Conservation (phyloP, 2,329 filamentous ascomycete species). For the Leptosphaerulina australis region DNA sequence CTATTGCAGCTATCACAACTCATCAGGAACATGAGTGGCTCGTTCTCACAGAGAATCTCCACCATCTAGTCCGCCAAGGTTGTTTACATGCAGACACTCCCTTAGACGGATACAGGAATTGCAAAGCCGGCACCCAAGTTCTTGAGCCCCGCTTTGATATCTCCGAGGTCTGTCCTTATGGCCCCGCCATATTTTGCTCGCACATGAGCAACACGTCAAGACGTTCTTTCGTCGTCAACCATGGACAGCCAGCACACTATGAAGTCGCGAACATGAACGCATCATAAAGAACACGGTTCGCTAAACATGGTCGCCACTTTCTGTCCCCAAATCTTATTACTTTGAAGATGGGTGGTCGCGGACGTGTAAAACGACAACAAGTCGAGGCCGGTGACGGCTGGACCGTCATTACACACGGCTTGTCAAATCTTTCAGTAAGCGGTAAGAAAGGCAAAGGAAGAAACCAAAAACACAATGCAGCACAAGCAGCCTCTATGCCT, state of each 20-base stretch:
- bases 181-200: conserved; percentile 3
- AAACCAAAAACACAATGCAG: background rate
- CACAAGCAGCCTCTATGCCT: conserved; percentile 21
- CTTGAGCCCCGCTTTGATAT: background rate
- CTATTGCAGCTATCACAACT: background rate
- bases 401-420: conserved; percentile 45
- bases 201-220: background rate
- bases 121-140: background rate
- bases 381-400: conserved; percentile 44
- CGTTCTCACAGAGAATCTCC: background rate
- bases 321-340: background rate
- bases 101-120: background rate
- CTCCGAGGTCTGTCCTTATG: conserved; percentile 3
- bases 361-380: conserved; percentile 40
- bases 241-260: background rate
- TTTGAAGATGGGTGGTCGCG: conserved; percentile 15
- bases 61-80: background rate
- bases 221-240: background rate
- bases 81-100: background rate
- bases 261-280: background rate
- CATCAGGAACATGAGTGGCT: conserved; percentile 3
- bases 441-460: conserved; percentile 4
- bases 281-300: conserved; percentile 4
- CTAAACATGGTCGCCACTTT: background rate
- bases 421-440: conserved; percentile 20